Evolutionary conservation across 1,284 basidiomycete species (phyloP).

Genomic region (Grifola frondosa): DNA sequence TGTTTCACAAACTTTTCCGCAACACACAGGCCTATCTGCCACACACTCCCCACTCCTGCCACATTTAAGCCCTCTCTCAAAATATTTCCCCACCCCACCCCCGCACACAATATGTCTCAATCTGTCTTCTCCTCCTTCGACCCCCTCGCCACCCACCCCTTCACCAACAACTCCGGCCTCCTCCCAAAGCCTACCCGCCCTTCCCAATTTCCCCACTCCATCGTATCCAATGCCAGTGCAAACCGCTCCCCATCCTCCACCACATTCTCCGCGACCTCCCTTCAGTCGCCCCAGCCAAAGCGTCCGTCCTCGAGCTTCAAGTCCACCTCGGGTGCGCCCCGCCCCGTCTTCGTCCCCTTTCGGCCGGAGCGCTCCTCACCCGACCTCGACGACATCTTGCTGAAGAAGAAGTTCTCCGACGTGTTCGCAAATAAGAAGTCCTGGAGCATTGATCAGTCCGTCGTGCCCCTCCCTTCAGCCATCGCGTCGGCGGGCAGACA

Average conservation of each 20-base stretch:
- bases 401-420: conserved; percentile 44
- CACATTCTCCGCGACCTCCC: conserved; percentile 18
- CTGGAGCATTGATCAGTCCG: conserved; percentile 33
- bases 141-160: conserved; percentile 59
- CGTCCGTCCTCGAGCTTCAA: conserved; percentile 17
- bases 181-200: conserved; percentile 46
- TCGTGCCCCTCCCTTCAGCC: conserved; percentile 14
- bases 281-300: conserved; percentile 30
- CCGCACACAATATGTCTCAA: conserved; percentile 31
- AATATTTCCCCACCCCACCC: not conserved
- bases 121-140: conserved; percentile 49
- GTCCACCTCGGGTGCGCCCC: conserved; percentile 21
- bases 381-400: conserved; percentile 52
- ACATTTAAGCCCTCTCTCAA: not conserved
- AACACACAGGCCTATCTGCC: not conserved
- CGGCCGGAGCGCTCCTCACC: conserved; percentile 55
- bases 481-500: conserved; percentile 14
- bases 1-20: not conserved
- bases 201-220: conserved; percentile 42
- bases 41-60: not conserved
- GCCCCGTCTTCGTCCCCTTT: conserved; percentile 55
- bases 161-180: conserved; percentile 56
- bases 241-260: conserved; percentile 17
- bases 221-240: conserved; percentile 11
- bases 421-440: conserved; percentile 32